Percentiles rank a stretch among this genome's conserved stretches.
phyloP scores from a whole-genome alignment of 73 alveolate species.

The Loxodes magnus region DNA sequence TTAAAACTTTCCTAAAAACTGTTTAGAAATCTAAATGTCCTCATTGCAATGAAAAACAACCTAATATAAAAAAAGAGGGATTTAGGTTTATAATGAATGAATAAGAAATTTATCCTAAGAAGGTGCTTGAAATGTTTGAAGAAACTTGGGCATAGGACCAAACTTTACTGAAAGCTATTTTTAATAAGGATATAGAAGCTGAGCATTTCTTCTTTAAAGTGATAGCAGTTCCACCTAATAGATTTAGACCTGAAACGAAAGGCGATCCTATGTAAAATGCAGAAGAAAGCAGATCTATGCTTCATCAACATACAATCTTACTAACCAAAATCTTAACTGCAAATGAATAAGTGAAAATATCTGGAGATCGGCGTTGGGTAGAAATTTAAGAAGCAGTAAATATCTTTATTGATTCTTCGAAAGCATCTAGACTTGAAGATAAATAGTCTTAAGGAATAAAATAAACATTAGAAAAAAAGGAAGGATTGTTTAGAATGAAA shows the following conservation, averaged over 20 bases:
- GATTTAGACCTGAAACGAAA: constrained; percentile 84
- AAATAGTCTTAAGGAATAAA: constrained; percentile 92
- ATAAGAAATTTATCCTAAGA: constrained; percentile 20
- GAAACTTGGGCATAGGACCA: constrained; percentile 52
- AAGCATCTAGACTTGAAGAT: constrained; percentile 79
- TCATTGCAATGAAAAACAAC: constrained; percentile 42
- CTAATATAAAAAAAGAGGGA: constrained; percentile 48
- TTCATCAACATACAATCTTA: constrained; percentile 77
- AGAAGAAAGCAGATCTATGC: constrained; percentile 58
- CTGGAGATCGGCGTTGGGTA: constrained; percentile 71
- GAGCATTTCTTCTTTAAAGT: constrained; percentile 63
- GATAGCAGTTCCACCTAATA: constrained; percentile 81
- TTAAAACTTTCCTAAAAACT: constrained; percentile 19
- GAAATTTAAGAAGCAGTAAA: constrained; percentile 82
- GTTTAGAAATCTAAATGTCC: constrained; percentile 40
- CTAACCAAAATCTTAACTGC: constrained; percentile 49
- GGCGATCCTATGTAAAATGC: too few relatives aligned
- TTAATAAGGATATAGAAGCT: constrained; percentile 50
- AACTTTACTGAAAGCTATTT: constrained; percentile 46
- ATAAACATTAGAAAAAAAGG: constrained; percentile 91
- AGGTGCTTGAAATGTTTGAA: constrained; percentile 52
- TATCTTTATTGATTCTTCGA: constrained; percentile 82
- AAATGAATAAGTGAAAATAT: constrained; percentile 35
- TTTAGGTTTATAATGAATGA: constrained; percentile 20
- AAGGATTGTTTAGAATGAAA: constrained; percentile 99